Percentiles rank a stretch among this genome's conserved stretches.
phyloP scores from a whole-genome alignment of 1,139 yeast genomes.

The Kodamaea fungicola region DNA sequence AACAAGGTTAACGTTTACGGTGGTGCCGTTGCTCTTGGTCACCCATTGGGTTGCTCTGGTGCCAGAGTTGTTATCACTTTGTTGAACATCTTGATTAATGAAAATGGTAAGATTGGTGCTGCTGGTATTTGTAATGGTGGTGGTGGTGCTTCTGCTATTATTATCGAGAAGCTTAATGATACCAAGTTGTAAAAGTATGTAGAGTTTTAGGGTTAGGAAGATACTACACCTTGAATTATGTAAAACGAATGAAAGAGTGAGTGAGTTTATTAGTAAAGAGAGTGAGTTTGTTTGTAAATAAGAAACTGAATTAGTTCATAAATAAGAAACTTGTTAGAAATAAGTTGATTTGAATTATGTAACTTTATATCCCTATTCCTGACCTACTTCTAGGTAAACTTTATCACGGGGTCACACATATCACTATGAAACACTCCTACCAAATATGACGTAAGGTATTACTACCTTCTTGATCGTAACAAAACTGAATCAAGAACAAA shows the following conservation, averaged over 20 bases:
- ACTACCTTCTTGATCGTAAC: too few relatives aligned
- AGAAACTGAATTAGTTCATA: too few relatives aligned
- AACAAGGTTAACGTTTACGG: constrained; percentile 89
- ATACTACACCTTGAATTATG: not conserved
- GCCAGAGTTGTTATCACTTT: constrained; percentile 91
- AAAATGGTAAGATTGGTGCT: constrained; percentile 83
- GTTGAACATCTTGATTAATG: constrained; percentile 71
- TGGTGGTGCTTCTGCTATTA: constrained; percentile 92
- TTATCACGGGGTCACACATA: too few relatives aligned
- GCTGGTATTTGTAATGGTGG: constrained; percentile 99
- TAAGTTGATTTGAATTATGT: too few relatives aligned
- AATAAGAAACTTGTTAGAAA: too few relatives aligned
- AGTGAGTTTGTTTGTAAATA: not conserved
- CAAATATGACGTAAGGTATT: too few relatives aligned
- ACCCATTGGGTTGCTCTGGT: constrained; percentile 97
- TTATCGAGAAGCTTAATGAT: constrained; percentile 50
- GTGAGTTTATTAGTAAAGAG: too few relatives aligned
- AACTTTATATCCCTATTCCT: too few relatives aligned
- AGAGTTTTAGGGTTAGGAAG: not conserved
- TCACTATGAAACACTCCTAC: too few relatives aligned
- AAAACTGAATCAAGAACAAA: too few relatives aligned
- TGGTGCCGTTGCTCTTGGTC: constrained; percentile 98
- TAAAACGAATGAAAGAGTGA: too few relatives aligned
- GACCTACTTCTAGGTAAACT: too few relatives aligned
- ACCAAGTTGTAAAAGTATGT: constrained; percentile 21